Evolutionary conservation across 805 yeast species (phyloP), one percentile per base, ranked within the genome.

Genomic region (Spathaspora passalidarum): DNA sequence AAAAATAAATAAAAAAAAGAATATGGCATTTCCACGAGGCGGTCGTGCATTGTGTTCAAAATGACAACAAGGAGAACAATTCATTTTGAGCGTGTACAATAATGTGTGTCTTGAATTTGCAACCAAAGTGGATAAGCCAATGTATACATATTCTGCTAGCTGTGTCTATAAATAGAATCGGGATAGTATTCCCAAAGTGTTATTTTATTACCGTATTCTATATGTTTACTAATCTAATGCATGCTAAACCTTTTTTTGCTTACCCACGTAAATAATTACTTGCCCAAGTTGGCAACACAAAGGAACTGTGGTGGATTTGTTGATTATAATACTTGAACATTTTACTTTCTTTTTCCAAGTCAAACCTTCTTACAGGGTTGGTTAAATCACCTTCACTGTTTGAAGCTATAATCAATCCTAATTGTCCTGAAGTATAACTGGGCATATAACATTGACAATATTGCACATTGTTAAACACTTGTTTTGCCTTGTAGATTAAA

Each of bases 391-490:
- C 67, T 0, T 59, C 36, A 1, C 67, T 53, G 56, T 83, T 78
- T 36, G 84, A 75, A 49, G 92, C 86, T 18, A 87, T 78, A 62
- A 88, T 74, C 46, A 88, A 71, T 1, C 96, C 96, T 51, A 88
- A 75, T 65, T 88, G 96, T 13, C 96, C 96, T 6, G 92, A 84
- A 2, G 96, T 88, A 65, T 88, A 88, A 11, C 88, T 80, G 34
- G 96, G 96, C 64, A 88, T 88, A 55, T 88, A 84, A 50, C 92
- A 84, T 63, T 86, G 88, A 53, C 86, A 76, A 60, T 86, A 85
- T 53, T 76, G 69, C 2, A 83, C 86, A 46, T 74, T 75, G 11
- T 78, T 72, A 60, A 86, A 86, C 2, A 85, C 88, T 16, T 65
- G 59, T 20, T 64, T 57, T 34, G 83, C 83, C 38, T 76, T 77